phyloP scores from a whole-genome alignment of 805 yeast genomes.

The Cyberlindnera saturnus region DNA sequence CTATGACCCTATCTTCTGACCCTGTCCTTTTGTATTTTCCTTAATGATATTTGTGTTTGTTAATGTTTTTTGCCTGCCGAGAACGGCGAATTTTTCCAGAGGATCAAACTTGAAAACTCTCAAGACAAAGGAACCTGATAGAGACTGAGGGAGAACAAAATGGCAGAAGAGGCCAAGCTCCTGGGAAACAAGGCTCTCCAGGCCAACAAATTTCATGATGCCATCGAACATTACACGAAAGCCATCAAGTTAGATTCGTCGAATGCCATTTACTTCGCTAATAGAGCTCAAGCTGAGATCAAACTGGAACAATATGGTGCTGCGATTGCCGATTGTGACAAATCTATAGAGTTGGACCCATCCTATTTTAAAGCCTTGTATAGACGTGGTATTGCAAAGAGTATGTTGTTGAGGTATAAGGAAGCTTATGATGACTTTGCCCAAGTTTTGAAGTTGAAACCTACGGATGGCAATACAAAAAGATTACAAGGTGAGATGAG shows the following conservation, averaged over 20 bases:
- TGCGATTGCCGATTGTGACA: constrained; percentile 73
- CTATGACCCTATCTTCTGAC: too few species aligned
- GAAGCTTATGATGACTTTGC: constrained; percentile 69
- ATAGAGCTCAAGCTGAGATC: constrained; percentile 86
- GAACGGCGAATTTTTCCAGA: too few species aligned
- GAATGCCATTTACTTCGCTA: constrained; percentile 66
- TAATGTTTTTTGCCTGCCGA: too few species aligned
- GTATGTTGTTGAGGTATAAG: constrained; percentile 70
- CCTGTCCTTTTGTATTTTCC: too few species aligned
- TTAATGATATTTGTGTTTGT: too few species aligned
- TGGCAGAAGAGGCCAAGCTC: constrained; percentile 51
- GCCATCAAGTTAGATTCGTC: constrained; percentile 61
- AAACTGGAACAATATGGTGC: constrained; percentile 82
- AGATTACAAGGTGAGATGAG: constrained; percentile 57
- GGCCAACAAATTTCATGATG: constrained; percentile 53
- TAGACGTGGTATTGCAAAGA: constrained; percentile 76
- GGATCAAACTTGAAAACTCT: not conserved
- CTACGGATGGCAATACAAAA: constrained; percentile 63
- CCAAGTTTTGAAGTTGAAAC: constrained; percentile 52
- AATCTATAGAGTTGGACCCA: constrained; percentile 63
- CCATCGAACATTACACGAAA: constrained; percentile 62
- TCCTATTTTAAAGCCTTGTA: constrained; percentile 74
- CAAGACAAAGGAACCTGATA: not conserved
- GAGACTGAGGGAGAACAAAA: not conserved
- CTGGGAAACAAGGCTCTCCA: constrained; percentile 73